These are phyloP conservation scores for Bocquillonia castaneifolia DNA, from an alignment of 441 rosid species.

Conservation along the genomic window DNA sequence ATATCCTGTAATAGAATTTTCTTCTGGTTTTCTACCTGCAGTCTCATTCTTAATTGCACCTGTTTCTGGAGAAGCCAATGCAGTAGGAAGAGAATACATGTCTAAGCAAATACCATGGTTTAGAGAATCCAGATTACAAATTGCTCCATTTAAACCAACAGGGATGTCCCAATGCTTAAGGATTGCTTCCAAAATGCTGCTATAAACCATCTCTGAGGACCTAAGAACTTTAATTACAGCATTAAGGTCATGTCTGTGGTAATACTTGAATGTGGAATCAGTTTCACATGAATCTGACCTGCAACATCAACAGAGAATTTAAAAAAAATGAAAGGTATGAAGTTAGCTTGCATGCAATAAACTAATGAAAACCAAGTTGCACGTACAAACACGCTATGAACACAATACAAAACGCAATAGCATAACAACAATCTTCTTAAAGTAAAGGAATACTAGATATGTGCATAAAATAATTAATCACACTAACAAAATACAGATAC, in stretches of 20 bases:
- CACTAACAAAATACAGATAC: neutral
- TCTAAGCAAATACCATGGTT: conserved; percentile 31
- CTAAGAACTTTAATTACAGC: conserved; percentile 57
- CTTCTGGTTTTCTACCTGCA: conserved; percentile 34
- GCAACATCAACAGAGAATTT: conserved; percentile 35
- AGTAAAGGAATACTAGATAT: neutral
- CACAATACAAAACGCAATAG: neutral
- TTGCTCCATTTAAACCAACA: conserved; percentile 33
- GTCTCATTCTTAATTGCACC: conserved; percentile 27
- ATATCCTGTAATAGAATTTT: conserved; percentile 34
- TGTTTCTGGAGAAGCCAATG: conserved; percentile 35
- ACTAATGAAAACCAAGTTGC: neutral
- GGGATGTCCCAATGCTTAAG: conserved; percentile 54
- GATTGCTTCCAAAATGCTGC: conserved; percentile 55
- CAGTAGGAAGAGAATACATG: conserved; percentile 20
- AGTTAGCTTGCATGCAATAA: conserved; percentile 11
- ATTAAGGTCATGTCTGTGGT: conserved; percentile 55
- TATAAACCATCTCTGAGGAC: conserved; percentile 44
- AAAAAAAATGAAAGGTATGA: conserved; percentile 23
- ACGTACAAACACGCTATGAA: neutral
- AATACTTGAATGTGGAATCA: conserved; percentile 49
- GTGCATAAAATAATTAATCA: conserved; percentile 3
- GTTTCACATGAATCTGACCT: conserved; percentile 65
- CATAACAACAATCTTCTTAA: neutral
- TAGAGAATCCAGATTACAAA: conserved; percentile 33